Conservation (phyloP, 495 filamentous ascomycete genomes). For the Podospora australis region DNA sequence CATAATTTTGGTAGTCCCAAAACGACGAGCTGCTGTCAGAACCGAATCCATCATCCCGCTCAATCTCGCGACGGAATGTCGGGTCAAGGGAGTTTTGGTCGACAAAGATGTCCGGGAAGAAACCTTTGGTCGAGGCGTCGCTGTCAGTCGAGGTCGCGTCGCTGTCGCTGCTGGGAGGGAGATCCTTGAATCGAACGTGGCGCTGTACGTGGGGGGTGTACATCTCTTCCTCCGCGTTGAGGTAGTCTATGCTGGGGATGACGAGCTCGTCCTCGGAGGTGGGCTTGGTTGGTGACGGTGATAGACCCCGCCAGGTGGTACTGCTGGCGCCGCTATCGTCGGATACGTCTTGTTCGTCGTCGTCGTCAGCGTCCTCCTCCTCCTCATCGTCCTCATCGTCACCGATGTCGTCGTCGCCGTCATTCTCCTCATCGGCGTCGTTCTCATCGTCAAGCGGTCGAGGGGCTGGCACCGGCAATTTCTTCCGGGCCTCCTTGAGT, state of each 20-base stretch:
- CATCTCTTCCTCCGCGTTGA: too few species aligned
- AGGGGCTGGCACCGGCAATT: slow-evolving; percentile 30
- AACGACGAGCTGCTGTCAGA: slow-evolving; percentile 40
- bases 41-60: slow-evolving; percentile 48
- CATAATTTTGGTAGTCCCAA: slow-evolving; percentile 41
- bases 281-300: slow-evolving; percentile 36
- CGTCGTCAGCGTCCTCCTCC: slow-evolving; percentile 36
- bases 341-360: slow-evolving; percentile 33
- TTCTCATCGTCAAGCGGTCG: slow-evolving; percentile 34
- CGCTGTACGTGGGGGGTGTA: slow-evolving; percentile 40
- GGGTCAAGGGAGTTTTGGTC: slow-evolving; percentile 65
- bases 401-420: slow-evolving; percentile 26
- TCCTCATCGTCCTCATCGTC: slow-evolving; percentile 29
- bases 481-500: slow-evolving; percentile 36
- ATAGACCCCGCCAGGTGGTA: slow-evolving; percentile 45
- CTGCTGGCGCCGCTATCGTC: slow-evolving; percentile 17
- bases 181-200: slow-evolving; percentile 46
- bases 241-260: too few species aligned
- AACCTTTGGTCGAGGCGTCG: slow-evolving; percentile 33
- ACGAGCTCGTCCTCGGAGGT: slow-evolving; percentile 42
- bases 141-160: slow-evolving; percentile 42
- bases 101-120: slow-evolving; percentile 66
- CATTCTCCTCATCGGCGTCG: slow-evolving; percentile 28
- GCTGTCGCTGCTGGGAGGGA: slow-evolving; percentile 37
- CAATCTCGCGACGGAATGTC: slow-evolving; percentile 61